phyloP scores from a whole-genome alignment of 2,329 filamentous ascomycete species.

The Leptodontidium sp. region DNA sequence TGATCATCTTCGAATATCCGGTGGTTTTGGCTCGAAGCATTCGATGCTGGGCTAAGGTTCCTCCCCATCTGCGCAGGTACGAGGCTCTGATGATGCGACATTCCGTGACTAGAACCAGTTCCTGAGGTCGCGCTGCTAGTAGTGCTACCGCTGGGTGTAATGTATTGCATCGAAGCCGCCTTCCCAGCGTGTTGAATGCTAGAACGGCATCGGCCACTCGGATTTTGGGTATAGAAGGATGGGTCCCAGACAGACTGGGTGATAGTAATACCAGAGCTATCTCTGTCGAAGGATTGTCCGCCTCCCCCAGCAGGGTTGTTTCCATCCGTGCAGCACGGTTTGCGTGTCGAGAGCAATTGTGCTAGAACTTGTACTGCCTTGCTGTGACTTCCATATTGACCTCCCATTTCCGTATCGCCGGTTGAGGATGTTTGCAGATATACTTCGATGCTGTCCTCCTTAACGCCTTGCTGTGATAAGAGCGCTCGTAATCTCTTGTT shows the following conservation, averaged over 20 bases:
- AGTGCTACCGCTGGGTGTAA: too few relatives aligned
- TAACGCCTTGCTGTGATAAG: slow-evolving; percentile 65
- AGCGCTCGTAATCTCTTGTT: slow-evolving; percentile 70
- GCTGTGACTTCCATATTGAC: slow-evolving; percentile 30
- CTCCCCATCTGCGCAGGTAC: too few relatives aligned
- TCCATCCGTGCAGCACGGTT: slow-evolving; percentile 36
- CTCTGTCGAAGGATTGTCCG: slow-evolving; percentile 28
- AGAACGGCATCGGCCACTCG: too few relatives aligned
- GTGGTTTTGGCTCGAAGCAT: too few relatives aligned
- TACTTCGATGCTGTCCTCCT: slow-evolving; percentile 59
- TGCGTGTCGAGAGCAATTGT: slow-evolving; percentile 40
- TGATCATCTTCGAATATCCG: too few relatives aligned
- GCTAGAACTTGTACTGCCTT: slow-evolving; percentile 41
- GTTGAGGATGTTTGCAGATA: slow-evolving; percentile 37
- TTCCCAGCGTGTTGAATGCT: too few relatives aligned
- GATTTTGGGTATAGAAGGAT: too few relatives aligned
- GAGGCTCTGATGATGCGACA: too few relatives aligned
- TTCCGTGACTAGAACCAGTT: too few relatives aligned
- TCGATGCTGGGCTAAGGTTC: too few relatives aligned
- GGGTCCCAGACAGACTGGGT: slow-evolving; percentile 40
- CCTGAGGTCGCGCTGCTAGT: too few relatives aligned
- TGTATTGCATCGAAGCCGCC: too few relatives aligned
- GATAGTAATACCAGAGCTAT: slow-evolving; percentile 40
- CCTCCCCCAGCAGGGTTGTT: slow-evolving; percentile 17
- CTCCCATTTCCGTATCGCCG: slow-evolving; percentile 22